phyloP scores from a whole-genome alignment of 176 grass and related monocot species.

The Oryza rufipogon region DNA sequence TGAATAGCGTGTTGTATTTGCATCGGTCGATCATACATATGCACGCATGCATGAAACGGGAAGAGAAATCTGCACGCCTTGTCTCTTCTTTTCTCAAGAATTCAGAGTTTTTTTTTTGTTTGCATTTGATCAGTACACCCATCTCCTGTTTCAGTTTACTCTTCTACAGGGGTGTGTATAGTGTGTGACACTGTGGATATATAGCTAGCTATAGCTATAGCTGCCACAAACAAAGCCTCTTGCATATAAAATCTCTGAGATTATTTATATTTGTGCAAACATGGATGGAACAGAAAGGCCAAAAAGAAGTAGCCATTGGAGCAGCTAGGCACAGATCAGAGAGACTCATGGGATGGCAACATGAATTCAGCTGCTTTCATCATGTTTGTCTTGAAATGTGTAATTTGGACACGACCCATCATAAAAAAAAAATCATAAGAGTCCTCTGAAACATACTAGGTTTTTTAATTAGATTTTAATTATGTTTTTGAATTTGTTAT shows the following conservation, averaged over 20 bases:
- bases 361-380: constrained; percentile 24
- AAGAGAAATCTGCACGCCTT: neutral
- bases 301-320: neutral
- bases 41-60: neutral
- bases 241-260: neutral
- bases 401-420: neutral
- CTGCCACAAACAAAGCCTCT: neutral
- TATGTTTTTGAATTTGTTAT: neutral
- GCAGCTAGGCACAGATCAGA: neutral
- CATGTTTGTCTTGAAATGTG: constrained; percentile 19
- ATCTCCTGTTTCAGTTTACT: constrained; percentile 10
- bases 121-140: neutral
- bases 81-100: constrained; percentile 10
- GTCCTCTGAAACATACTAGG: neutral
- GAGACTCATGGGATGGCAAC: no score
- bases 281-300: neutral
- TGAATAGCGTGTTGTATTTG: neutral
- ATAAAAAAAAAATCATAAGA: neutral
- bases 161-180: neutral
- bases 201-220: neutral
- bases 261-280: neutral
- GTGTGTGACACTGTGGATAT: neutral
- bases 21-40: neutral
- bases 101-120: neutral
- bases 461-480: neutral